These are phyloP conservation scores for Boletus huronensis DNA, from an alignment of 768 basidiomycete species.

Conservation along the genomic window DNA sequence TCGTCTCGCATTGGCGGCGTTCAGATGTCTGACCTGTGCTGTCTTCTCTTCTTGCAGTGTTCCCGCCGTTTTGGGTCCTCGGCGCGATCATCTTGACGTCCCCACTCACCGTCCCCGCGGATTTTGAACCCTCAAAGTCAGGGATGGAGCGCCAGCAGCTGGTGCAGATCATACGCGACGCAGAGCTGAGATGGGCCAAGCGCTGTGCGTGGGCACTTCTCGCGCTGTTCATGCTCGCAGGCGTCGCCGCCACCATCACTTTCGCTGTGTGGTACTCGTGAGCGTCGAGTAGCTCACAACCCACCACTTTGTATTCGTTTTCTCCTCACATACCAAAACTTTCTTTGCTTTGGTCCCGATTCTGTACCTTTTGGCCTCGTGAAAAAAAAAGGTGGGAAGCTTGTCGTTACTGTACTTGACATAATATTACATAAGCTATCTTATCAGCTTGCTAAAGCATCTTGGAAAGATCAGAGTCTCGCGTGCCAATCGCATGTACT, in stretches of 20 bases:
- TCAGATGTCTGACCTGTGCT: not conserved
- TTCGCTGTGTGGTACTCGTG: not conserved
- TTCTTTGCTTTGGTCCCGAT: not conserved
- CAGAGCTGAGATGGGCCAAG: slow-evolving; percentile 42
- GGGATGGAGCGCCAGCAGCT: slow-evolving; percentile 33
- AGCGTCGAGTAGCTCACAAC: not conserved
- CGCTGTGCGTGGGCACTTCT: slow-evolving; percentile 24
- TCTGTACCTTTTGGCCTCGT: not conserved
- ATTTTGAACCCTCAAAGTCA: slow-evolving; percentile 33
- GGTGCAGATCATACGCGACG: slow-evolving; percentile 31
- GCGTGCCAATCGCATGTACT: no score
- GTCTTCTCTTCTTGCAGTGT: slow-evolving; percentile 30
- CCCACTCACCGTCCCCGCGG: slow-evolving; percentile 37
- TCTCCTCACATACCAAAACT: not conserved
- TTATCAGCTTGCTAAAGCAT: not conserved
- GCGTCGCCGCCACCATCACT: not conserved
- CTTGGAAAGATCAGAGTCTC: no score
- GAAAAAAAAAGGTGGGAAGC: not conserved
- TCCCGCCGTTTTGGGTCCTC: slow-evolving; percentile 48
- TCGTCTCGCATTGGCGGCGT: not conserved
- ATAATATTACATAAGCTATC: not conserved
- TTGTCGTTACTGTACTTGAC: not conserved
- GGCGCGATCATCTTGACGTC: slow-evolving; percentile 39
- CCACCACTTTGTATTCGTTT: not conserved
- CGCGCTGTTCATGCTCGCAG: not conserved